phyloP scores from a whole-genome alignment of 1,284 basidiomycete species.

The Boletus sp. region DNA sequence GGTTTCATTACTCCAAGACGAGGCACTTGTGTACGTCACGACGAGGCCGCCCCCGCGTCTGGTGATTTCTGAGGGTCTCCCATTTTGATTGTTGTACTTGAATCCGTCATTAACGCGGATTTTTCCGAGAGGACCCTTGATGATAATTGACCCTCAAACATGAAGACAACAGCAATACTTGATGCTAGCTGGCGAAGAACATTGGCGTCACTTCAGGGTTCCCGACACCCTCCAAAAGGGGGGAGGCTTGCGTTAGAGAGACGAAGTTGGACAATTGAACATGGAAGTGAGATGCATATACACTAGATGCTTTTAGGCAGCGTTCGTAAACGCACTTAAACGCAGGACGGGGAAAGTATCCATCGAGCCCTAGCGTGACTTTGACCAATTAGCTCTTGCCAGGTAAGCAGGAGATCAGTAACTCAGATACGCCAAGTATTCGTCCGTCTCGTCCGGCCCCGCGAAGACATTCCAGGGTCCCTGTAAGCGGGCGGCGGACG shows the following conservation, averaged over 20 bases:
- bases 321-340: neutral
- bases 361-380: neutral
- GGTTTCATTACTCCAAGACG: neutral
- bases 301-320: neutral
- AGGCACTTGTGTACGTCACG: neutral
- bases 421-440: neutral
- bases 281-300: neutral
- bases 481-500: neutral
- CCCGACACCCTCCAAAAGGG: neutral
- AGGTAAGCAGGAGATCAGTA: too few relatives aligned
- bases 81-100: neutral
- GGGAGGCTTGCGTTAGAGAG: neutral
- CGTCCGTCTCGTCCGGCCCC: neutral
- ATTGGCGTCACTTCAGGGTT: neutral
- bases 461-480: neutral
- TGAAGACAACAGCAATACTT: neutral
- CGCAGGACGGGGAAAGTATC: neutral
- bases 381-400: neutral
- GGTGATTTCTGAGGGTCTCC: too few relatives aligned
- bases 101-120: neutral
- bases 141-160: neutral
- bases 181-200: neutral
- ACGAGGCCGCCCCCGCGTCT: neutral
- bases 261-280: neutral
- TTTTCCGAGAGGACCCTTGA: neutral